Conservation (phyloP, 768 basidiomycete species). For the Agrocybe praecox region DNA sequence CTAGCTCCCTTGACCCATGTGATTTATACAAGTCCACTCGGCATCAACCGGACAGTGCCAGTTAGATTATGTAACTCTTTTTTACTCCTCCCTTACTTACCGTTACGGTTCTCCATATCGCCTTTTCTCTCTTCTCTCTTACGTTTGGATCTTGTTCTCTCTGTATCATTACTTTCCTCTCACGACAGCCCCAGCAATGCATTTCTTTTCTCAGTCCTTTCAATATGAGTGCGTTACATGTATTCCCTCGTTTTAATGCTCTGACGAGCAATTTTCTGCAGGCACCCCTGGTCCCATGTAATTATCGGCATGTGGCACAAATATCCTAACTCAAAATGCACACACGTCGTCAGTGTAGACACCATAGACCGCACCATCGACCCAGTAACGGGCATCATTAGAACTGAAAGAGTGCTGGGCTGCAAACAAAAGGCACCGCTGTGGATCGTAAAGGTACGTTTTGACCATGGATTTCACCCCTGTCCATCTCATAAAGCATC, state of each 20-base stretch:
- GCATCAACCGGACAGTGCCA: slow-evolving; percentile 13
- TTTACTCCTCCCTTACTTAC: slow-evolving; percentile 9
- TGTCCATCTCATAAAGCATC: slow-evolving; percentile 1
- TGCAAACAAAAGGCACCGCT: slow-evolving; percentile 90
- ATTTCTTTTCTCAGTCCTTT: slow-evolving; percentile 85
- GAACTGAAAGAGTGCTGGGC: slow-evolving; percentile 88
- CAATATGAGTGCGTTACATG: slow-evolving; percentile 73
- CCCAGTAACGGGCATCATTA: slow-evolving; percentile 82
- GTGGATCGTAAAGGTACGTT: slow-evolving; percentile 90
- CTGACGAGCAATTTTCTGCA: slow-evolving; percentile 30
- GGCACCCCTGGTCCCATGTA: slow-evolving; percentile 90
- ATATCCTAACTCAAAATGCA: slow-evolving; percentile 93
- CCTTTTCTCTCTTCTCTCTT: slow-evolving; percentile 6
- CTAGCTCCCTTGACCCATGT: slow-evolving; percentile 8
- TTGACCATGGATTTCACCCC: neutral
- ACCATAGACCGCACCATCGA: slow-evolving; percentile 86
- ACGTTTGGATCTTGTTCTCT: slow-evolving; percentile 16
- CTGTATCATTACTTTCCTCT: slow-evolving; percentile 31
- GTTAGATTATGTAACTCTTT: slow-evolving; percentile 14
- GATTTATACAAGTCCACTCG: slow-evolving; percentile 12
- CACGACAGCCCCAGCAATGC: slow-evolving; percentile 51
- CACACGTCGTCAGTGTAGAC: slow-evolving; percentile 86
- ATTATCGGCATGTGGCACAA: slow-evolving; percentile 94
- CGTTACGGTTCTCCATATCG: slow-evolving; percentile 12
- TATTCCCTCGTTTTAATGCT: slow-evolving; percentile 7